Evolutionary conservation across 441 rosid genomes (phyloP), one percentile per base, ranked within the genome.

Genomic region (Adansonia grandidieri): DNA sequence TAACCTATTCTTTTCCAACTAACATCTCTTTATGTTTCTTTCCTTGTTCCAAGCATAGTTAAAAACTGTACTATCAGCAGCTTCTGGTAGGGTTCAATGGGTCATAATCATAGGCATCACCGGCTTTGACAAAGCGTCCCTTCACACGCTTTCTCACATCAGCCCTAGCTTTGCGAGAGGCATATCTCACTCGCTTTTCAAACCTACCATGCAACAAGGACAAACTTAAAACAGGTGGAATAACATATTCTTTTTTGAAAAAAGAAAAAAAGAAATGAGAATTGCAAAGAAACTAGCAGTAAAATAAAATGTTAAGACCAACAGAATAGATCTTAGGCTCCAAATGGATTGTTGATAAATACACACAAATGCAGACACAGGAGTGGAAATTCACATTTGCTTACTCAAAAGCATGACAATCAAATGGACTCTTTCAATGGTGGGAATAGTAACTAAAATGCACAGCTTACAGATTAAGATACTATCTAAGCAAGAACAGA

Each of bases 111-210:
- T 91, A 97, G 80, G 91, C 93, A 81, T 93, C 97, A 42, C 99
- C 98, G 56, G 97, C 97, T 88, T 97, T 97, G 71, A 97, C 94
- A 80, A 97, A 97, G 42, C 99, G 83, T 6, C 99, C 99, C 88
- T 97, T 97, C 51, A 90, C 99, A 22, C 99, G 96, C 86, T 85
- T 94, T 86, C 99, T 89, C 62, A 93, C 98, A 75, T 97, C 98
- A 66, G 99, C 99, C 86, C 98, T 93, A 78, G 98, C 99, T 88
- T 97, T 97, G 68, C 99, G 98, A 47, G 98, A 92, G 63, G 92
- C 99, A 79, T 97, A 97, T 84, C 99, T 88, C 80, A 97, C 98
- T 80, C 51, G 89, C 90, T 95, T 97, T 77, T 92, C 98, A 85
- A 97, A 97, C 93, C 99, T 97, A 68, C 68, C 54, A 77, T 60